phyloP scores from a whole-genome alignment of 352 stramenopile genomes.

The Phytophthora aleatoria region DNA sequence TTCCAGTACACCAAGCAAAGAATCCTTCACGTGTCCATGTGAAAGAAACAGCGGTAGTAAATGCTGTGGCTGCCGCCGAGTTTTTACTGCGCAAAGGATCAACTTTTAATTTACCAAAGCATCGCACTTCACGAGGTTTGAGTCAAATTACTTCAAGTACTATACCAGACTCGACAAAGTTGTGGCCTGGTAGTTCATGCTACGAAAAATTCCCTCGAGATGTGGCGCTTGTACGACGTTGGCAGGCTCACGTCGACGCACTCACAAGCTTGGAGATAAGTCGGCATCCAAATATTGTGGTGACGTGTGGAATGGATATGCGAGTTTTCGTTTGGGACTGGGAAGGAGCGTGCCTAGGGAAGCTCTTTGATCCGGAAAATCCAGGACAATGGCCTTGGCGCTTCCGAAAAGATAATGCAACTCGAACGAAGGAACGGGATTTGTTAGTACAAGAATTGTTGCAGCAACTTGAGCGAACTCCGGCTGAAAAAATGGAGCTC shows the following conservation, averaged over 20 bases:
- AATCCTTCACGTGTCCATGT: constrained; percentile 1
- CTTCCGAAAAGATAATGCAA: constrained; percentile 63
- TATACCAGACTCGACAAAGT: not conserved
- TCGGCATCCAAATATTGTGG: constrained; percentile 61
- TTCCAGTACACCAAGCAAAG: constrained; percentile 9
- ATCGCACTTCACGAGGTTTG: constrained; percentile 9
- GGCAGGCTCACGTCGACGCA: constrained; percentile 54
- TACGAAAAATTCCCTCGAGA: constrained; percentile 34
- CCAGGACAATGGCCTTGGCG: constrained; percentile 48
- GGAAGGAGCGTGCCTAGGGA: constrained; percentile 59
- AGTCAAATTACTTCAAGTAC: constrained; percentile 2
- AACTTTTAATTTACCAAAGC: constrained; percentile 1
- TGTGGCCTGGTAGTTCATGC: constrained; percentile 25
- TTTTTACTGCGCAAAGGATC: constrained; percentile 42
- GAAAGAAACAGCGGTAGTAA: constrained; percentile 37
- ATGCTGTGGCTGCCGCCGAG: constrained; percentile 48
- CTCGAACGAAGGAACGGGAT: constrained; percentile 47
- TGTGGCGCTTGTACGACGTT: constrained; percentile 43
- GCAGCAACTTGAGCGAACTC: constrained; percentile 52
- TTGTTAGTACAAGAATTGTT: constrained; percentile 46
- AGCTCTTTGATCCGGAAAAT: constrained; percentile 71
- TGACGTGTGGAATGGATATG: constrained; percentile 71
- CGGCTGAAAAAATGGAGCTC: constrained; percentile 43
- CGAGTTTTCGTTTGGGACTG: constrained; percentile 75
- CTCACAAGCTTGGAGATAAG: constrained; percentile 65